phyloP scores from a whole-genome alignment of 2,329 filamentous ascomycete genomes.

The Westerdykella ornata region DNA sequence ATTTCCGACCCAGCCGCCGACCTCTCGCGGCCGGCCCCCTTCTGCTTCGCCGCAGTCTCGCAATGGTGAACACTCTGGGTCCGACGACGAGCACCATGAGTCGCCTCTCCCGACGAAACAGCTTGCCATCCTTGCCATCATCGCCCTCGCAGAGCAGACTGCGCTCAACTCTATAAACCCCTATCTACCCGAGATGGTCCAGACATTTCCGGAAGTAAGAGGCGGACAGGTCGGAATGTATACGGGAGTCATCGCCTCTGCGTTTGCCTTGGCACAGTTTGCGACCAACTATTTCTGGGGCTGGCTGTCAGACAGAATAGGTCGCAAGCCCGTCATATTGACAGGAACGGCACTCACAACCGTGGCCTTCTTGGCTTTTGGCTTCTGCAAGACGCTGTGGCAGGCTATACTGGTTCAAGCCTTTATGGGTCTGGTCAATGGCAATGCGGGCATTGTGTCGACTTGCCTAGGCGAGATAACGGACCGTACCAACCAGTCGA shows the following conservation, averaged over 20 bases:
- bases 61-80: constrained; percentile 30
- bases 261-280: constrained; percentile 88
- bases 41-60: constrained; percentile 23
- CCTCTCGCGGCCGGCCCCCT: constrained; percentile 53
- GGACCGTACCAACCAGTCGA: constrained; percentile 87
- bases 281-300: constrained; percentile 90
- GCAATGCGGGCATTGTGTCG: constrained; percentile 88
- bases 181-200: constrained; percentile 89
- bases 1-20: constrained; percentile 68
- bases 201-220: constrained; percentile 73
- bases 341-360: constrained; percentile 77
- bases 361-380: constrained; percentile 76
- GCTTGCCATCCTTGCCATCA: constrained; percentile 75
- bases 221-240: constrained; percentile 70
- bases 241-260: constrained; percentile 81
- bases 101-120: constrained; percentile 78
- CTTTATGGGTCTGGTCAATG: constrained; percentile 87
- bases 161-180: constrained; percentile 94
- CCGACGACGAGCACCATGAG: constrained; percentile 42
- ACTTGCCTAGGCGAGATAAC: constrained; percentile 94
- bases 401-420: constrained; percentile 82
- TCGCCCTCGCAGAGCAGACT: constrained; percentile 90
- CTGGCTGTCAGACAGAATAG: constrained; percentile 70
- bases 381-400: constrained; percentile 74
- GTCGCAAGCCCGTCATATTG: constrained; percentile 75